These are phyloP conservation scores for Hylodesmum podocarpum DNA, from an alignment of 306 rosid genomes.

Conservation along the genomic window DNA sequence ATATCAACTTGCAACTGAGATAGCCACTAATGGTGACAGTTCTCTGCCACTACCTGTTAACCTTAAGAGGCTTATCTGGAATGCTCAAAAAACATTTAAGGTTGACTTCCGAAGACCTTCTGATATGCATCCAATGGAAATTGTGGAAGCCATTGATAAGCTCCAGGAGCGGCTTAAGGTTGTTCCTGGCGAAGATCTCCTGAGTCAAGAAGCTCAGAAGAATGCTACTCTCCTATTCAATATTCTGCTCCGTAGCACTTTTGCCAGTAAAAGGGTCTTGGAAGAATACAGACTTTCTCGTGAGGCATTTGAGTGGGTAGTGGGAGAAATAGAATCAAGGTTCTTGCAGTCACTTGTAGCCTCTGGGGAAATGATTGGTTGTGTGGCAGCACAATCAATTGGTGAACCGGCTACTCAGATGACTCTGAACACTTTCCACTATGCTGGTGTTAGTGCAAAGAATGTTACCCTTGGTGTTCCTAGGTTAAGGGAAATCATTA, in stretches of 20 bases:
- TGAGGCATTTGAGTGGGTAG: constrained; percentile 98
- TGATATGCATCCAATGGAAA: constrained; percentile 99
- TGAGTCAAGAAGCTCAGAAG: constrained; percentile 97
- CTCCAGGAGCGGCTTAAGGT: constrained; percentile 97
- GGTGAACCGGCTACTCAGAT: constrained; percentile 99
- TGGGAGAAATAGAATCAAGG: constrained; percentile 95
- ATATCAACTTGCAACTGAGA: constrained; percentile 82
- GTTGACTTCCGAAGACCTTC: constrained; percentile 94
- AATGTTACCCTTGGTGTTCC: constrained; percentile 99
- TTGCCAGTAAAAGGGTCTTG: constrained; percentile 94
- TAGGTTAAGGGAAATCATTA: constrained; percentile 94
- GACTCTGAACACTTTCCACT: constrained; percentile 99
- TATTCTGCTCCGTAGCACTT: constrained; percentile 93
- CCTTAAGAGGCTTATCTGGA: constrained; percentile 96
- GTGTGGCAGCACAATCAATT: constrained; percentile 96
- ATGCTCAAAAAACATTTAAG: constrained; percentile 95
- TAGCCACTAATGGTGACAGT: constrained; percentile 83
- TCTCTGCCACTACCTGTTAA: constrained; percentile 94
- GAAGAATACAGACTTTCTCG: constrained; percentile 97
- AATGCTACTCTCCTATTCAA: constrained; percentile 91
- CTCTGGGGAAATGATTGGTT: constrained; percentile 99
- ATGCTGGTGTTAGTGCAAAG: constrained; percentile 99
- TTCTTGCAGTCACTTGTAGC: constrained; percentile 97
- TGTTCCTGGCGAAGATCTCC: constrained; percentile 90
- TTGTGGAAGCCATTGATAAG: constrained; percentile 97